Evolutionary conservation across 2,329 filamentous ascomycete species (phyloP).

Genomic region (Botrytis hyacinthi): DNA sequence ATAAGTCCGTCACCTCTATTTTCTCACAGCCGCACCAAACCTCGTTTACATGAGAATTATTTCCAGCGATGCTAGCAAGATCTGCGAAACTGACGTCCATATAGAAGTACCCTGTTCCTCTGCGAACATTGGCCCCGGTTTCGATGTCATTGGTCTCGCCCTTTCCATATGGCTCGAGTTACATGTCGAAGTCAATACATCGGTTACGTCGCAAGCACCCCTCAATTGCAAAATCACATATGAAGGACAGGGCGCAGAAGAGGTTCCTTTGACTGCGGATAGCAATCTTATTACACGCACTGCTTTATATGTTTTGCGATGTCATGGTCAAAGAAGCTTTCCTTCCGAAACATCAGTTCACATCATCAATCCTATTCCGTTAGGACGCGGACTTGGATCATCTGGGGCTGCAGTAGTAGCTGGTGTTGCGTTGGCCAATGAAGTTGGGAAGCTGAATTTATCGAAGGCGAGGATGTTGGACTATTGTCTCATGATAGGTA

Average conservation of each 20-base stretch:
- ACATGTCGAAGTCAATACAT: slow-evolving; percentile 70
- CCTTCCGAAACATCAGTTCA: slow-evolving; percentile 85
- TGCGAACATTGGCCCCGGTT: slow-evolving; percentile 95
- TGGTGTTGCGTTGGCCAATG: slow-evolving; percentile 88
- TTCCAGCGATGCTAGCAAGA: background rate
- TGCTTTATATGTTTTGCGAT: slow-evolving; percentile 90
- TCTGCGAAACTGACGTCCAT: slow-evolving; percentile 7
- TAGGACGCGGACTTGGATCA: slow-evolving; percentile 89
- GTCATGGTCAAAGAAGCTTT: slow-evolving; percentile 82
- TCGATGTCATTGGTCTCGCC: slow-evolving; percentile 95
- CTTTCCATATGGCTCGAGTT: slow-evolving; percentile 93
- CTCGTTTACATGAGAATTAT: background rate
- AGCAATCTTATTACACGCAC: slow-evolving; percentile 92
- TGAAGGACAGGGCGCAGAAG: slow-evolving; percentile 67
- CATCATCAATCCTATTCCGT: slow-evolving; percentile 91
- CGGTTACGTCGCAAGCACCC: slow-evolving; percentile 55
- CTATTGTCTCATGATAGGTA: slow-evolving; percentile 95
- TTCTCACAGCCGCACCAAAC: background rate
- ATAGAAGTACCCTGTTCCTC: slow-evolving; percentile 81
- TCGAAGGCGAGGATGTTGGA: slow-evolving; percentile 83
- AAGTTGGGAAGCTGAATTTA: slow-evolving; percentile 77
- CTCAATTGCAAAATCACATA: slow-evolving; percentile 90
- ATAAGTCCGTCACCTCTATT: slow-evolving; percentile 28
- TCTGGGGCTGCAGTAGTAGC: slow-evolving; percentile 94
- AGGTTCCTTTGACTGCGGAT: slow-evolving; percentile 80